Conservation (phyloP, 2,329 filamentous ascomycete genomes). For the Monosporascus sp. region DNA sequence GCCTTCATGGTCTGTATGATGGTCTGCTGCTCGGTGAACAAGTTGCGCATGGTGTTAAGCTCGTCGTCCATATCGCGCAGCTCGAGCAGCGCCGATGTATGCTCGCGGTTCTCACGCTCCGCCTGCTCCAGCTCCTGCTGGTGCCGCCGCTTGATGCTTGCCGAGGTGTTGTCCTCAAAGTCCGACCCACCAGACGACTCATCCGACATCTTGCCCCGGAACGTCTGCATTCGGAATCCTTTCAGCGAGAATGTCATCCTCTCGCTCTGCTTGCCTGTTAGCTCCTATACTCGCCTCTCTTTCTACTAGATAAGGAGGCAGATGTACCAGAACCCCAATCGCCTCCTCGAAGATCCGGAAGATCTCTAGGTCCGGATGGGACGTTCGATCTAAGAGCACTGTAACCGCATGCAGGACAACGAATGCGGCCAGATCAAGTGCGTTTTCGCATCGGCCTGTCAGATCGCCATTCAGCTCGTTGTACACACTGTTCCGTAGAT, state of each 20-base stretch:
- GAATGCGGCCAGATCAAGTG: constrained; percentile 57
- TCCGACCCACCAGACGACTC: constrained; percentile 31
- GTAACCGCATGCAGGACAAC: constrained; percentile 57
- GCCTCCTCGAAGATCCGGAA: constrained; percentile 63
- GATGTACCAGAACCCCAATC: constrained; percentile 53
- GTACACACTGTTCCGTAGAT: constrained; percentile 59
- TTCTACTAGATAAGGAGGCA: no score
- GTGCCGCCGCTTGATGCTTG: constrained; percentile 38
- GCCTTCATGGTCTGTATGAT: constrained; percentile 44
- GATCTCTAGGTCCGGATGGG: constrained; percentile 57
- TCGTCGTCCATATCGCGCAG: constrained; percentile 62
- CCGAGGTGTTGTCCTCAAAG: constrained; percentile 34
- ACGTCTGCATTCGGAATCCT: constrained; percentile 53
- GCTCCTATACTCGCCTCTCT: no score
- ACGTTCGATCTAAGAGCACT: constrained; percentile 53
- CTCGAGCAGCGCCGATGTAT: constrained; percentile 58
- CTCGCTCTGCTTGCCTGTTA: constrained; percentile 42
- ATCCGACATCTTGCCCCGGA: constrained; percentile 38
- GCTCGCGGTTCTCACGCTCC: constrained; percentile 55
- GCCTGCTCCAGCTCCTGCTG: constrained; percentile 35
- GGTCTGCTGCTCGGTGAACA: constrained; percentile 53
- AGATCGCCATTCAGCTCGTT: constrained; percentile 62
- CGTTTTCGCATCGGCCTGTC: constrained; percentile 56
- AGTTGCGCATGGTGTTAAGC: constrained; percentile 48
- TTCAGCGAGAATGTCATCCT: constrained; percentile 59